These are phyloP conservation scores for Musa schizocarpa DNA, from an alignment of 176 grass and related monocot species.

Conservation along the genomic window DNA sequence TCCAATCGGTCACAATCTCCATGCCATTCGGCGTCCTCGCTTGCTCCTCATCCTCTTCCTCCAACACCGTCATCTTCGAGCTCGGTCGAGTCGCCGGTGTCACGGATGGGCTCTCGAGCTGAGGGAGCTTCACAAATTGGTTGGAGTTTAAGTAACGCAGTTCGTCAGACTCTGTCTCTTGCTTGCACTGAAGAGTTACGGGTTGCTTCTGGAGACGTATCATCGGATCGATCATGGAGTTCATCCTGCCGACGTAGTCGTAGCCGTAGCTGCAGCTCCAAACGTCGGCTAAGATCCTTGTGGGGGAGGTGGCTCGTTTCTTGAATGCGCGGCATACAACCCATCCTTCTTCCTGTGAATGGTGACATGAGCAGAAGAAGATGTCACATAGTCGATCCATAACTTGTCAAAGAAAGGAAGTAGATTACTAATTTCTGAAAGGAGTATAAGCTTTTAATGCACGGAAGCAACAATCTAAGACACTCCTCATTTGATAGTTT, in stretches of 20 bases:
- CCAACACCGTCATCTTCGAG: not conserved
- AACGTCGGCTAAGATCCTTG: slow-evolving; percentile 37
- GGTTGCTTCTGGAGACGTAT: slow-evolving; percentile 21
- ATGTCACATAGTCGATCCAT: no score
- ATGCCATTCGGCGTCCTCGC: not conserved
- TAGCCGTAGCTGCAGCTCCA: slow-evolving; percentile 46
- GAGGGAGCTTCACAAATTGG: slow-evolving; percentile 35
- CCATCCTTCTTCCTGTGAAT: slow-evolving; percentile 93
- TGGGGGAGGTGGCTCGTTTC: slow-evolving; percentile 54
- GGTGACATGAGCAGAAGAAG: no score
- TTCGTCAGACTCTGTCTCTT: slow-evolving; percentile 34
- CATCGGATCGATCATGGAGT: slow-evolving; percentile 11
- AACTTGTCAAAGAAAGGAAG: no score
- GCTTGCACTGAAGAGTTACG: slow-evolving; percentile 30
- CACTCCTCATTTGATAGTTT: no score
- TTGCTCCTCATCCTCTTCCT: slow-evolving; percentile 7
- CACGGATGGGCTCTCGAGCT: slow-evolving; percentile 30
- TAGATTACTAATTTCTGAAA: no score
- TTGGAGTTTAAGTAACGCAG: slow-evolving; percentile 25
- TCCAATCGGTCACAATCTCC: slow-evolving; percentile 28
- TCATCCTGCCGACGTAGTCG: slow-evolving; percentile 2
- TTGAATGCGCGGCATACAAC: slow-evolving; percentile 94
- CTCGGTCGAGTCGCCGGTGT: slow-evolving; percentile 3
- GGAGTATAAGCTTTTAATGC: no score
- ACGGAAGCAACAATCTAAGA: no score